A percentile compares a stretch with the other conserved stretches of the same genome.
Conservation (phyloP, 345 rosid species). For the Raphanus sativus region DNA sequence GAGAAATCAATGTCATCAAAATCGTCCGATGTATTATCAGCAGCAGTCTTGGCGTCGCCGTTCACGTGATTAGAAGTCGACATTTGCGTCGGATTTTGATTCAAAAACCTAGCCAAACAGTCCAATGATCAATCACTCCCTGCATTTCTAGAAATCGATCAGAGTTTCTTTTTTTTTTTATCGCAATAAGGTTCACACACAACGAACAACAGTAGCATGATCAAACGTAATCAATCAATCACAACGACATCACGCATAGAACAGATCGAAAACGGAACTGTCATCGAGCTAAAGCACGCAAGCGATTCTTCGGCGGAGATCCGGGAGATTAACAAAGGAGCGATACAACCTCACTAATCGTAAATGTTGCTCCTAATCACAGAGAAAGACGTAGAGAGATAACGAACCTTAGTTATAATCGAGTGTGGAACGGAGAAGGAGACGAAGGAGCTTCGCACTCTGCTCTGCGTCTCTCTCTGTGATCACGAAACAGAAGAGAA, state of each 20-base stretch:
- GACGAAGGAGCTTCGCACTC: neutral
- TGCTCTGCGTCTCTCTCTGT: neutral
- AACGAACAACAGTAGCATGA: conserved; percentile 1
- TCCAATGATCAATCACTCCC: conserved; percentile 21
- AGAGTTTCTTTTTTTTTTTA: no score
- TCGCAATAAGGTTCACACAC: neutral
- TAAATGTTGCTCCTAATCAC: neutral
- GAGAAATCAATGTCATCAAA: conserved; percentile 63
- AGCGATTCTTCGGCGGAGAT: neutral
- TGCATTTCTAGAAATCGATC: conserved; percentile 7
- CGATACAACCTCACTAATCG: neutral
- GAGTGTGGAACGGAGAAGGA: neutral
- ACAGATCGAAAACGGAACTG: neutral
- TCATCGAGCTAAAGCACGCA: neutral
- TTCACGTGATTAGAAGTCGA: conserved; percentile 32
- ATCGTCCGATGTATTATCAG: conserved; percentile 49
- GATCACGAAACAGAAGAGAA: neutral
- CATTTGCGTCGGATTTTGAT: conserved; percentile 38
- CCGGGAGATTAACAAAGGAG: neutral
- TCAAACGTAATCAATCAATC: conserved; percentile 6
- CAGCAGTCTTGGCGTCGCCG: conserved; percentile 36
- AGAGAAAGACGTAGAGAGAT: neutral
- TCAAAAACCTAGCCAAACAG: conserved; percentile 14
- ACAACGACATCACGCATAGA: neutral
- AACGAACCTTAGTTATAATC: neutral